Base-by-base conservation (phyloP, 306 rosid species). In the Quercus berberidifolia region DNA sequence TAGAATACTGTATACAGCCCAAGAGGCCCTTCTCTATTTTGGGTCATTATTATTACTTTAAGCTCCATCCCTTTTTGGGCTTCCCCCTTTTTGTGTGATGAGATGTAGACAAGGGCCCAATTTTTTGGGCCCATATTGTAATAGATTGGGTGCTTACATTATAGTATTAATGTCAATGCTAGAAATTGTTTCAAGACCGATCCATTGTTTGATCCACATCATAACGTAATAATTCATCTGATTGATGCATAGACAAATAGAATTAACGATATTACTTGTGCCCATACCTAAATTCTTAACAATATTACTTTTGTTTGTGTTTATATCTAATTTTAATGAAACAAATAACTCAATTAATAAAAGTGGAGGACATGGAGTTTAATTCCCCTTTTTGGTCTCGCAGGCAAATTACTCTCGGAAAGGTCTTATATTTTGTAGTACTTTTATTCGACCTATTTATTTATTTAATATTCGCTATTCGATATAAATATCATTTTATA, bases 11-110 rank as follows among this genome's bases (percentile, higher is more conserved):
- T 78, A 85, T 78, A 79, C 83, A 82, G 87, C 51, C 58, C 17
- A 62, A 65, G 56, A 73, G 62, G 87, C 35, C 62, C 59, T 69
- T 87, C 5, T 72, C 74, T 55, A 72, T 79, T 60, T 55, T 73
- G 88, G 81, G 28, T 59, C 79, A 77, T n/a, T 26, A 23, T 79
- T 75, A 59, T 52, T 41, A 41, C 46, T 8, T 86, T 76, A 79
- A 74, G 72, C 73, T 84, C 83, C 81, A 80, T 87, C 88, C 84
- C 85, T 79, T 63, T 79, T 84, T 79, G 88, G 88, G 69, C 76
- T 73, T 33, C 54, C 74, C 86, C 86, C 91, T 79, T 63, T 21
- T 73, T 78, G 88, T 73, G 84, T 63, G 90, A 87, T 88, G 91
- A 79, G 67, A 79, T 80, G 64, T 51, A 60, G 79, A 75, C 77